Evolutionary conservation across 768 basidiomycete species (phyloP).

Genomic region (Lactarius psammicola): DNA sequence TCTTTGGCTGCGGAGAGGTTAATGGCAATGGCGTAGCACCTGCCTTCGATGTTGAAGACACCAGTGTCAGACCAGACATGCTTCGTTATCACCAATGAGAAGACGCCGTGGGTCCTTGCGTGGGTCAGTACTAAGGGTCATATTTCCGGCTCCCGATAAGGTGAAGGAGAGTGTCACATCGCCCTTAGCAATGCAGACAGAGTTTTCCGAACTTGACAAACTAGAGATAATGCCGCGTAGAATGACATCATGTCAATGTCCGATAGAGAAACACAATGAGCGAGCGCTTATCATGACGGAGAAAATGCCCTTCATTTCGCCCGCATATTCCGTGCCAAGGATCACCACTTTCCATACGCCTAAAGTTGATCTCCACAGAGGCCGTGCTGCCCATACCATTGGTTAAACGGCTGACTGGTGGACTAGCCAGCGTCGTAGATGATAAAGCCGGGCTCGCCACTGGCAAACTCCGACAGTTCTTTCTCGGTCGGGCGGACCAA

Average conservation of each 20-base stretch:
- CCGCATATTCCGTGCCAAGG: conserved; percentile 95
- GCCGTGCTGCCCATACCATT: conserved; percentile 99
- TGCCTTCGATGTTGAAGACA: no score
- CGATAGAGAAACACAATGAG: conserved; percentile 6
- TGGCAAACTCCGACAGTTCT: conserved; percentile 90
- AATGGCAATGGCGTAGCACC: conserved; percentile 98
- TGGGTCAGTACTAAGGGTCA: conserved; percentile 96
- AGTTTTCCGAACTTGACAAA: conserved; percentile 98
- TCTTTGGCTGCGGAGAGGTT: conserved; percentile 97
- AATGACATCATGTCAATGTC: conserved; percentile 25
- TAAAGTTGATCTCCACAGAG: conserved; percentile 99
- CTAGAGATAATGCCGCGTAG: conserved; percentile 84
- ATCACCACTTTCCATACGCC: conserved; percentile 99
- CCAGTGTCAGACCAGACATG: conserved; percentile 99
- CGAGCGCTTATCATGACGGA: conserved; percentile 77
- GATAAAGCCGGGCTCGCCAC: conserved; percentile 98
- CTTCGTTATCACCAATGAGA: conserved; percentile 97
- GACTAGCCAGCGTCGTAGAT: conserved; percentile 99
- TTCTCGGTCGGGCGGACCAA: conserved; percentile 96
- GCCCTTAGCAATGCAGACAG: conserved; percentile 86
- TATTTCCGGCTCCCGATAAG: conserved; percentile 97
- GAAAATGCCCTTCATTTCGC: conserved; percentile 99
- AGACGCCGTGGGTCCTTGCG: no score
- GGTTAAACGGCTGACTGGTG: conserved; percentile 99
- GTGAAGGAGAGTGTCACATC: conserved; percentile 99